Base-by-base conservation (phyloP, 2,329 filamentous ascomycete genomes). In the Arthrobotrys sinensis region DNA sequence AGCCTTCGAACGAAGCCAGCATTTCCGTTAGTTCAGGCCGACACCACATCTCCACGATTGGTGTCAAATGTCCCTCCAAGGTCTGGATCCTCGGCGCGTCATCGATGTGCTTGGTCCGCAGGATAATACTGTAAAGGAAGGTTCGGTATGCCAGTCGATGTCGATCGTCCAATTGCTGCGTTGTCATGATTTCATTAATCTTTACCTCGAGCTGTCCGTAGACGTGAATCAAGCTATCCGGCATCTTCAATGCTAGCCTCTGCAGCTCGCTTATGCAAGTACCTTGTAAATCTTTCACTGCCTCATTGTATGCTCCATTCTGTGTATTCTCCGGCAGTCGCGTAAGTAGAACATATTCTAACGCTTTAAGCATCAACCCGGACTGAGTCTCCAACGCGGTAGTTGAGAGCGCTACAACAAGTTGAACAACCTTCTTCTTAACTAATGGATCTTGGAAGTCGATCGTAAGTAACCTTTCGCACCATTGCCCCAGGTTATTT, bases 41-140 rank as follows among this genome's bases (percentile, higher is more conserved):
- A 80, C 91, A 90, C 96, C 96, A 99, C 68, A 92, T 89, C 34
- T 90, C 86, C 80, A 91, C 91, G 24, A 98, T 90, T 1, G 94
- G 93, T n/a, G 91, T 88, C 62, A 98, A 88, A 83, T 98, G 97
- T 12, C 89, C 88, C 69, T 90, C 86, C 34, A 99, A 86, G 75
- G 93, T 91, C 70, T 89, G 87, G 66, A 94, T 87, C 76, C 94
- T 92, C 40, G 89, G 85, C n/a, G 87, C 87, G 16, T 88, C 87
- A 80, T 96, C 91, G 38, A 98, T 88, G 50, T 90, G 90, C 21
- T 88, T 91, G 40, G 93, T 91, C 76, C 96, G 93, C 84, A 98
- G 95, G 81, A 92, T 92, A 79, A 99, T 96, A 76, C 97, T 96
- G 83, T 99, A 96, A 0, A 98, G 87, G 80, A 98, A 95, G 8